A percentile compares a stretch with the other conserved stretches of the same genome.
Conservation (phyloP, 192 early-diverging fungal genomes). For the Rhizoclosmatium globosum region DNA sequence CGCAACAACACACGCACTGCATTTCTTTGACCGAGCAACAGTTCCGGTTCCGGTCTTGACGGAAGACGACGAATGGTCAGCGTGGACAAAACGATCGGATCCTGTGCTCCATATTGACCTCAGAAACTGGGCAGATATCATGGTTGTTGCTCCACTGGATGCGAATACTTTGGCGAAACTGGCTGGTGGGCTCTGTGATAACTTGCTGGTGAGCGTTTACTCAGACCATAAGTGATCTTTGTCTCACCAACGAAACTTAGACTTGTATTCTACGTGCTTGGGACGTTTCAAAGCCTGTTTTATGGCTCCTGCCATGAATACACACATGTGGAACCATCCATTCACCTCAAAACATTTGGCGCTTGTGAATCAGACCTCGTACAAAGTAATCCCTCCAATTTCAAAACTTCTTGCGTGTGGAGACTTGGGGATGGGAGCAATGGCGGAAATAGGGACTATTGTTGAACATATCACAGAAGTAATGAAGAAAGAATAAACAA, state of each 20-base stretch:
- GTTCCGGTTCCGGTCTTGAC: constrained; percentile 66
- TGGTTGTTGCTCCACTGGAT: constrained; percentile 89
- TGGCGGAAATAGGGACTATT: constrained; percentile 83
- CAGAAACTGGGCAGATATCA: constrained; percentile 93
- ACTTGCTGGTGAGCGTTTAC: constrained; percentile 71
- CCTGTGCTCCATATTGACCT: constrained; percentile 96
- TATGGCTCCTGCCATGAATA: constrained; percentile 98
- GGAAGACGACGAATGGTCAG: constrained; percentile 90
- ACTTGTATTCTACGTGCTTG: constrained; percentile 92
- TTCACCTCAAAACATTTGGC: constrained; percentile 79
- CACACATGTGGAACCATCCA: constrained; percentile 95
- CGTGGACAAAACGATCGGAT: constrained; percentile 85
- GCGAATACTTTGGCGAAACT: constrained; percentile 95
- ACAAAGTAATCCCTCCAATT: constrained; percentile 78
- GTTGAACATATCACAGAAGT: constrained; percentile 13
- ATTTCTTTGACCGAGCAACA: constrained; percentile 80
- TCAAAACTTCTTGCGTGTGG: constrained; percentile 91
- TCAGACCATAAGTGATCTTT: not conserved
- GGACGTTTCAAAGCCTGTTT: constrained; percentile 75
- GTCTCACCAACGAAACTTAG: constrained; percentile 41
- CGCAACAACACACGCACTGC: constrained; percentile 80
- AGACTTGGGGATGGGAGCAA: constrained; percentile 81
- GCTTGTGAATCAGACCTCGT: constrained; percentile 62
- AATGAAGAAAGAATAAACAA: too few species aligned
- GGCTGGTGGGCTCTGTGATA: constrained; percentile 92